Evolutionary conservation across 2,329 filamentous ascomycete species (phyloP).

Genomic region (Dactylellina cionopaga): DNA sequence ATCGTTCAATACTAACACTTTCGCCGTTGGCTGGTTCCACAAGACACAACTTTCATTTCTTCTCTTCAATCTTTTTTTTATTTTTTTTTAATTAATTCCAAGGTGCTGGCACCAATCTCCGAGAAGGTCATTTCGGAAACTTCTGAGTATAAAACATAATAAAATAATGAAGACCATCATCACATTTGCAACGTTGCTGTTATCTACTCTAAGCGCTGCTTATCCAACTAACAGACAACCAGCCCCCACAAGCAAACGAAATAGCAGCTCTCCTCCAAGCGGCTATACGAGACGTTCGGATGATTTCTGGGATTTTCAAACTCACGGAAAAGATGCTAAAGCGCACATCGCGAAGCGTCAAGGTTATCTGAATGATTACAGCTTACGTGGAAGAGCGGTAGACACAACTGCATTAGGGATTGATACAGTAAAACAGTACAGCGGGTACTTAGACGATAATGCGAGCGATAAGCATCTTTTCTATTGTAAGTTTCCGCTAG

Average conservation of each 20-base stretch:
- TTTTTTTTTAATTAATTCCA: neutral
- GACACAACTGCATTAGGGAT: constrained; percentile 78
- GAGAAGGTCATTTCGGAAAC: no score
- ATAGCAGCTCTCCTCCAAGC: no score
- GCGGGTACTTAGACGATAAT: constrained; percentile 94
- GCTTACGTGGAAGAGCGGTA: constrained; percentile 82
- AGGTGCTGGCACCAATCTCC: no score
- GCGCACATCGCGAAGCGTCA: constrained; percentile 85
- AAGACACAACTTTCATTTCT: neutral
- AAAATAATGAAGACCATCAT: neutral
- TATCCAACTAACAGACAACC: neutral
- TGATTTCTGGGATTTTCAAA: constrained; percentile 87
- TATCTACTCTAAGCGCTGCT: neutral
- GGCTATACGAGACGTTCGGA: constrained; percentile 84
- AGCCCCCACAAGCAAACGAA: constrained; percentile 62
- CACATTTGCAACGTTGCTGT: neutral
- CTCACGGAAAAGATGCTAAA: constrained; percentile 82
- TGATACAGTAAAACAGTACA: constrained; percentile 95
- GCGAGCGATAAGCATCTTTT: constrained; percentile 96
- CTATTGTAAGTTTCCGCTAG: constrained; percentile 82
- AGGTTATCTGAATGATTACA: constrained; percentile 85
- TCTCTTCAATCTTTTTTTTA: neutral
- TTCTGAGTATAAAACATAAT: no score
- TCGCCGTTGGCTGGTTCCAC: neutral
- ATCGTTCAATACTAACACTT: neutral